Percentiles rank a stretch among this genome's conserved stretches.
Evolutionary conservation across 495 filamentous ascomycete genomes (phyloP).

Genomic region (Penicillium mononematosum): DNA sequence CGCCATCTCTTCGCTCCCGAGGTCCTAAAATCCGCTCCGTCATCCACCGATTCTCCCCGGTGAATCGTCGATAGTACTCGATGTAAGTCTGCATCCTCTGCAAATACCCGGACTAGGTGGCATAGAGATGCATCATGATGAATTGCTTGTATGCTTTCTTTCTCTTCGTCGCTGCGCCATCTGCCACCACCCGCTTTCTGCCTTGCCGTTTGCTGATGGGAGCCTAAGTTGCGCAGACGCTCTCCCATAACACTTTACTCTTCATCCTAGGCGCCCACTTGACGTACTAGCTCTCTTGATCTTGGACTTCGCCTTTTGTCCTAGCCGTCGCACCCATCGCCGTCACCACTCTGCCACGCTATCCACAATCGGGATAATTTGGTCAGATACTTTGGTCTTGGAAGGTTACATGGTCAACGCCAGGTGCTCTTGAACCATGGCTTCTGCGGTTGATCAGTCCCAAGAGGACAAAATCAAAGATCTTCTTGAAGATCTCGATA

Average conservation of each 20-base stretch:
- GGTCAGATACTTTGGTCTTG: not conserved
- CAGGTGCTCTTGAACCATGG: conserved; percentile 12
- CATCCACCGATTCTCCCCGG: not conserved
- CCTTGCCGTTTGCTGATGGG: conserved; percentile 5
- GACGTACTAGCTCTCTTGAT: not conserved
- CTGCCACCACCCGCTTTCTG: conserved; percentile 10
- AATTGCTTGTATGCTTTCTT: not conserved
- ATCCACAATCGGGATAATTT: not conserved
- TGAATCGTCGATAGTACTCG: conserved; percentile 1
- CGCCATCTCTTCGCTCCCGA: not conserved
- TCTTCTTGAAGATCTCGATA: conserved; percentile 34
- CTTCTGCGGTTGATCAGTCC: conserved; percentile 5
- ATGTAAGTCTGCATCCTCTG: not conserved
- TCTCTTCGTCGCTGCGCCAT: not conserved
- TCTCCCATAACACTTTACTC: not conserved
- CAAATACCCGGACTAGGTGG: too few relatives aligned
- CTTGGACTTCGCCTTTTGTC: not conserved
- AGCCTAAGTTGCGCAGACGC: conserved; percentile 3
- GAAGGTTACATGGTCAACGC: not conserved
- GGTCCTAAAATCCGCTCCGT: not conserved
- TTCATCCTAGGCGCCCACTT: not conserved
- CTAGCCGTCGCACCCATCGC: not conserved
- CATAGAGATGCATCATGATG: not conserved
- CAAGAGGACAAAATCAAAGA: conserved; percentile 24
- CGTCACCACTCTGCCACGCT: not conserved